Base-by-base conservation (phyloP, 345 rosid genomes). In the Populus pruinosa region DNA sequence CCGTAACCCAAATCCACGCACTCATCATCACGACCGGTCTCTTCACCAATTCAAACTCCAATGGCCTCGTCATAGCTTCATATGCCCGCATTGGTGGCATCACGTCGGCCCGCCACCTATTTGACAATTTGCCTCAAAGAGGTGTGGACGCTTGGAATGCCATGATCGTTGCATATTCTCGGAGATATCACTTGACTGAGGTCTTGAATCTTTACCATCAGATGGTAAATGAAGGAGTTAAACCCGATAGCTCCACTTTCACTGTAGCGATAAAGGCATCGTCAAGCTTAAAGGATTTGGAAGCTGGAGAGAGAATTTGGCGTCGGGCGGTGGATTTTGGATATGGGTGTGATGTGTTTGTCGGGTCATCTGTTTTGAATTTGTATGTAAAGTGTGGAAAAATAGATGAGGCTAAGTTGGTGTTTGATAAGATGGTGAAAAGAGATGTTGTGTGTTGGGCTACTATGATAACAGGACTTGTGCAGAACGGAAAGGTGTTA, bases 191-290 rank as follows among this genome's bases (percentile, higher is more conserved):
- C 31, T 85, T 91, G 27, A 21, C 38, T 8, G 88, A 86, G 78
- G 92, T 90, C 76, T 31, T 93, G 49, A 39, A 80, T 12, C 83
- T 90, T 43, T 90, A 88, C 79, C 81, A 77, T 70, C 79, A 80
- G 80, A 93, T 93, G 93, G 62, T 87, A 31, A 0, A 41, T 41
- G 93, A 88, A 77, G 84, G 85, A 55, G 74, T 80, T 61, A 85
- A 64, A 76, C 93, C 97, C 23, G 94, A 91, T 80, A 93, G 94
- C 89, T 88, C 97, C 2, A 91, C 86, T 44, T 90, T 90, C 71
- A 90, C 98, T 5, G 61, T 91, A 17, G 84, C 90, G 3, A 79
- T 93, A 62, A 91, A 92, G 82, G 98, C 95, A 0, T 92, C 97
- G 64, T 82, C 87, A 25, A 86, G 73, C 67, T 79, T 83, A 80